A percentile compares a stretch with the other conserved stretches of the same genome.
These are phyloP conservation scores for Ophiostoma sp. DNA, from an alignment of 2,329 filamentous ascomycete genomes.

Conservation along the genomic window DNA sequence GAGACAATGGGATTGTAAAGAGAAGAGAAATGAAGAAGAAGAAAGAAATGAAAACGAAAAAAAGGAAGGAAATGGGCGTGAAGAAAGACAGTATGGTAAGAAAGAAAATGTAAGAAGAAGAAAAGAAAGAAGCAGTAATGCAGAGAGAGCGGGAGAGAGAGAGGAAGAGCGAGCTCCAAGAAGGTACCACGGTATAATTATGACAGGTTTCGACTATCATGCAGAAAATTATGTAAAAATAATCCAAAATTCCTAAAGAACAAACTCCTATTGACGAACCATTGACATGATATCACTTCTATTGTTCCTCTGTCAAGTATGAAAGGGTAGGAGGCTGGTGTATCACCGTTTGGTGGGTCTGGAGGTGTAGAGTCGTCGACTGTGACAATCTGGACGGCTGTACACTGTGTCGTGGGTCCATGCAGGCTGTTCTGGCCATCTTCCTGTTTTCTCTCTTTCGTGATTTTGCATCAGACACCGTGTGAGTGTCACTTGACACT, in stretches of 20 bases:
- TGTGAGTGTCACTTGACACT: neutral
- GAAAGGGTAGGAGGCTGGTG: slow-evolving; percentile 8
- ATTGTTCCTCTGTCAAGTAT: neutral
- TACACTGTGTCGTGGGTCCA: neutral
- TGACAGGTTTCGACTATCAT: neutral
- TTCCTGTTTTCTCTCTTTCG: neutral
- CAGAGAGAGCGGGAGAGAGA: neutral
- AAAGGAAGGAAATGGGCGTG: neutral
- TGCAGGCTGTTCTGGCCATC: neutral
- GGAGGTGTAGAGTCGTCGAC: neutral
- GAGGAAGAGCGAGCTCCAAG: neutral
- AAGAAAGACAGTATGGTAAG: neutral
- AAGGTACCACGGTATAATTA: neutral
- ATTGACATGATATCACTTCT: neutral
- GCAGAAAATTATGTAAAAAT: neutral
- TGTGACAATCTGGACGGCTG: neutral
- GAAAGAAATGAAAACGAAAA: neutral
- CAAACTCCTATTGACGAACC: neutral
- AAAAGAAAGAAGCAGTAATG: neutral
- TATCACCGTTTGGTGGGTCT: slow-evolving; percentile 2
- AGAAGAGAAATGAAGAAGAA: neutral
- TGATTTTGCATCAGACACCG: neutral
- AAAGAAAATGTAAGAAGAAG: neutral
- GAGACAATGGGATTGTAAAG: neutral
- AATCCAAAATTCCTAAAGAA: too few relatives aligned